These are phyloP conservation scores for Drosera spatulata DNA, from an alignment of 179 eudicot genomes.

Conservation along the genomic window DNA sequence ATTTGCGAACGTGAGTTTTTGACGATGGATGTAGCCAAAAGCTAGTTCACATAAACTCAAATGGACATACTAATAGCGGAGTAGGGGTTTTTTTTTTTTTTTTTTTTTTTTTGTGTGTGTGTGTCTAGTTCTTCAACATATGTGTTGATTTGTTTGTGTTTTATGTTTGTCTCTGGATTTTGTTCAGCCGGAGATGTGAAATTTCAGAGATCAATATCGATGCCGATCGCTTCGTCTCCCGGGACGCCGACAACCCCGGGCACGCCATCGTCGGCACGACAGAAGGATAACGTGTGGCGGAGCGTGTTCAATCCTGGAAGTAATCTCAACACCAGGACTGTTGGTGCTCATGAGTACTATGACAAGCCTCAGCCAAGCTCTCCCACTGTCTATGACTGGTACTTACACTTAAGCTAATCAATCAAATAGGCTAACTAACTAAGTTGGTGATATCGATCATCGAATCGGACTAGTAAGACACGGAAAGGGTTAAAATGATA, in stretches of 20 bases:
- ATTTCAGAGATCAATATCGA: constrained; percentile 2
- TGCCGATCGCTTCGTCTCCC: constrained; percentile 35
- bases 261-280: constrained; percentile 14
- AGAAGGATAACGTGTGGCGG: constrained; percentile 74
- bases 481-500: no score
- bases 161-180: not conserved
- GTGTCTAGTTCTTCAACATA: not conserved
- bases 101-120: not conserved
- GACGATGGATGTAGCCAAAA: no score
- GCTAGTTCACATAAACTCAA: no score
- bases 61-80: no score
- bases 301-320: constrained; percentile 87
- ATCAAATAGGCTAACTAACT: no score
- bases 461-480: no score
- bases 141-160: not conserved
- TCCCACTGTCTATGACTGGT: constrained; percentile 94
- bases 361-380: constrained; percentile 60
- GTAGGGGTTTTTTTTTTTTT: not conserved
- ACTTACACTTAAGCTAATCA: not conserved
- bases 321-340: constrained; percentile 46
- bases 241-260: constrained; percentile 29
- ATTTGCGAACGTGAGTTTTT: no score
- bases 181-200: not conserved
- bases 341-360: constrained; percentile 46
- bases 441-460: no score